Conservation (phyloP, 352 stramenopile genomes). For the Pythium sukuiense region DNA sequence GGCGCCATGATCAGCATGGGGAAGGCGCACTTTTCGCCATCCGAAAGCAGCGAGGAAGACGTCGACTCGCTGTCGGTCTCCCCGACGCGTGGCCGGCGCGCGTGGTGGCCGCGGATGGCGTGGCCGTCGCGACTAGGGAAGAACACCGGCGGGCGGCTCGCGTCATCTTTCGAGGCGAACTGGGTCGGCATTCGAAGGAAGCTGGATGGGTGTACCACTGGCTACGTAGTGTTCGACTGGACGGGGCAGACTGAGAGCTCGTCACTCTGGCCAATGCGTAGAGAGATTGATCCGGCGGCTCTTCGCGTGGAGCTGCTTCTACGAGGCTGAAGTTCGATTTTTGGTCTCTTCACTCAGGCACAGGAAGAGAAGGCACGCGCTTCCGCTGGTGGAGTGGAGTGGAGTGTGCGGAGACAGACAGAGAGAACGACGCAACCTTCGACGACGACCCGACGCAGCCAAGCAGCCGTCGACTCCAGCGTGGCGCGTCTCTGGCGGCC, state of each 20-base stretch:
- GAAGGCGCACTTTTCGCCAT: too few species aligned
- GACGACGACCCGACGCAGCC: background rate
- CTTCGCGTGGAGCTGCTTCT: background rate
- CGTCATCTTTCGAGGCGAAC: background rate
- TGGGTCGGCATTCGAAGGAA: background rate
- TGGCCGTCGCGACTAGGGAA: background rate
- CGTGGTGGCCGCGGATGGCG: background rate
- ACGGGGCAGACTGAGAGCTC: background rate
- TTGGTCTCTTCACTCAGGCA: background rate
- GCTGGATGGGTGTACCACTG: too few species aligned
- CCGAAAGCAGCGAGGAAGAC: conserved; percentile 12
- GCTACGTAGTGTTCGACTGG: too few species aligned
- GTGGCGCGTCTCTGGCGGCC: background rate
- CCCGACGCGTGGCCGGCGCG: background rate
- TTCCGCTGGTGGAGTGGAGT: background rate
- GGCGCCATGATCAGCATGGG: too few species aligned
- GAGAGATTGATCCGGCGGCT: background rate
- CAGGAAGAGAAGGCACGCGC: too few species aligned
- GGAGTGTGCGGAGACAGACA: background rate
- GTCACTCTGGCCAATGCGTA: too few species aligned
- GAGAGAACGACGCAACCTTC: too few species aligned
- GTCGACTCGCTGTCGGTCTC: conserved; percentile 18
- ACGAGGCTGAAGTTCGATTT: background rate
- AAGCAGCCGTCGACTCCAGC: background rate
- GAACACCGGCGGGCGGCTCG: background rate